These are phyloP conservation scores for Larix kaempferi DNA, from an alignment of 75 land plant species.

Conservation along the genomic window DNA sequence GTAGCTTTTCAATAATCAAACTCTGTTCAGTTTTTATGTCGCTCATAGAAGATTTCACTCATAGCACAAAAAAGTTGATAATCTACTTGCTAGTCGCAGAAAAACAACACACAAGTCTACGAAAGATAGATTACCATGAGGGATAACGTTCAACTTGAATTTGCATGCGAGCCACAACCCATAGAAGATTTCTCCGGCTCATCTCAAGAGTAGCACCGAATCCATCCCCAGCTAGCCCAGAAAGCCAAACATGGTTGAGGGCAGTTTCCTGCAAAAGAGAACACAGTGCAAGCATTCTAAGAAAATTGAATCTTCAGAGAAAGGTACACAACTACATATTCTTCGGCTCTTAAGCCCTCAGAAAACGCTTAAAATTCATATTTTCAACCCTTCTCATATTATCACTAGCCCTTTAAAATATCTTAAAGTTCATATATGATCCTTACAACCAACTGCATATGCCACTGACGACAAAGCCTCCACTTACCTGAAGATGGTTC, in stretches of 20 bases:
- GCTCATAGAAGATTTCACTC: no score
- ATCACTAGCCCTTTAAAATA: background rate
- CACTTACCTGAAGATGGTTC: constrained; percentile 71
- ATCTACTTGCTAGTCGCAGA: no score
- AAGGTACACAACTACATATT: background rate
- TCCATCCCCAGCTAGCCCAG: constrained; percentile 74
- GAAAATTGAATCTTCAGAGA: background rate
- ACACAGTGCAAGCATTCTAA: background rate
- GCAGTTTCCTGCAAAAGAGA: constrained; percentile 56
- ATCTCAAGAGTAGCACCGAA: constrained; percentile 80
- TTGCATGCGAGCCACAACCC: constrained; percentile 79
- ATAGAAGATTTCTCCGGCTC: constrained; percentile 56
- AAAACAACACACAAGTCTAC: no score
- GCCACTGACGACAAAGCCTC: background rate
- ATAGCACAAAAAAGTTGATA: no score
- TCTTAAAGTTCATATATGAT: background rate
- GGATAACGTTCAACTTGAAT: constrained; percentile 65
- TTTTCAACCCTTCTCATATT: background rate
- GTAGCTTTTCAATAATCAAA: no score
- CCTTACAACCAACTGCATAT: background rate
- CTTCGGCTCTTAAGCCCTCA: no score
- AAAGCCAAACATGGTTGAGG: constrained; percentile 68
- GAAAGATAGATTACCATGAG: constrained; percentile 36
- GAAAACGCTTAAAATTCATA: no score
- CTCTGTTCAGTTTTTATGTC: no score